A percentile compares a stretch with the other conserved stretches of the same genome.
Conservation (phyloP, 345 rosid genomes). For the Balakata baccata region DNA sequence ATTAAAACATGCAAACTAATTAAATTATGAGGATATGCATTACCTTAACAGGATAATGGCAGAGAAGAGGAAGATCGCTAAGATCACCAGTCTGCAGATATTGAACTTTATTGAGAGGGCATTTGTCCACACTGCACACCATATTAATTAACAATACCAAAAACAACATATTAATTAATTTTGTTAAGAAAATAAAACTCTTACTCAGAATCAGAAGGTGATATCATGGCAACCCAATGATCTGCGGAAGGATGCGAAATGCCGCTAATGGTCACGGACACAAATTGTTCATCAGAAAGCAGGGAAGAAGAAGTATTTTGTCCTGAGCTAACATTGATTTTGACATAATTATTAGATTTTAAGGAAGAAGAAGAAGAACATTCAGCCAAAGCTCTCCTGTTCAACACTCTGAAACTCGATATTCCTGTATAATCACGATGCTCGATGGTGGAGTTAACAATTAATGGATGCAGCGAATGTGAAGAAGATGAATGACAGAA, state of each 20-base stretch:
- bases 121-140: constrained; percentile 36
- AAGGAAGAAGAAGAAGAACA: constrained; percentile 28
- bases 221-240: constrained; percentile 71
- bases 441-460: constrained; percentile 20
- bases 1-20: too few relatives aligned
- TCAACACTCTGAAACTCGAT: constrained; percentile 49
- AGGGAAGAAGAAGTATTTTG: background rate
- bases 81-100: constrained; percentile 61
- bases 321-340: constrained; percentile 23
- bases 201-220: constrained; percentile 56
- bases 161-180: background rate
- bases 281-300: constrained; percentile 39
- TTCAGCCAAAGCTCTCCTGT: constrained; percentile 34
- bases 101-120: constrained; percentile 26
- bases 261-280: constrained; percentile 47
- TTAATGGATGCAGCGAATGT: constrained; percentile 31
- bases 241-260: constrained; percentile 32
- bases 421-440: constrained; percentile 48
- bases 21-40: too few relatives aligned
- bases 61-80: constrained; percentile 54
- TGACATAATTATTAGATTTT: constrained; percentile 25
- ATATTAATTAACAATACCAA: background rate
- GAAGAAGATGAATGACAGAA: constrained; percentile 11
- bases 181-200: too few relatives aligned
- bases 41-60: constrained; percentile 81